A percentile compares a stretch with the other conserved stretches of the same genome.
These are phyloP conservation scores for Cladosporium velox DNA, from an alignment of 2,329 filamentous ascomycete species.

Conservation along the genomic window DNA sequence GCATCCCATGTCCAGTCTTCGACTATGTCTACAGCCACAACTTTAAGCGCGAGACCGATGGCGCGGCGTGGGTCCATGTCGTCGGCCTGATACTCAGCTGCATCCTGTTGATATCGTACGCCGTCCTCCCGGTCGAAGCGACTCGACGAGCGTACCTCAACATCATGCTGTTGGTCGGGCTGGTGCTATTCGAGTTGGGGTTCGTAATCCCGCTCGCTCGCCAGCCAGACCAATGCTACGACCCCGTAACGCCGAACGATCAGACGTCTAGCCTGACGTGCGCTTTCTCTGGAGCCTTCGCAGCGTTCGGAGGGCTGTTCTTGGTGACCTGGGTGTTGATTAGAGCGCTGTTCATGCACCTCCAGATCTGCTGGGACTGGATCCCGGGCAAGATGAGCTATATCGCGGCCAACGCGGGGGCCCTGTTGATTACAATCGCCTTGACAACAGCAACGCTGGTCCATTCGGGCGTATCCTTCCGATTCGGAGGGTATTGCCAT, in stretches of 20 bases:
- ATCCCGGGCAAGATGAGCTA: constrained; percentile 37
- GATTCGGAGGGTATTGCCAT: constrained; percentile 85
- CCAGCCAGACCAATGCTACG: constrained; percentile 73
- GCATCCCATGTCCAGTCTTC: constrained; percentile 79
- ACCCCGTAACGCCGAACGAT: constrained; percentile 81
- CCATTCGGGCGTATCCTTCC: constrained; percentile 41
- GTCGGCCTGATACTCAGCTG: constrained; percentile 67
- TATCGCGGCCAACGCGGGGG: constrained; percentile 35
- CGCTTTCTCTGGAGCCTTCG: constrained; percentile 74
- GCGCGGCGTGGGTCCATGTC: constrained; percentile 79
- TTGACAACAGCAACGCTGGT: constrained; percentile 48
- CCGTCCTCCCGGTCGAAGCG: constrained; percentile 73
- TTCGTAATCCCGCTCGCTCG: constrained; percentile 79
- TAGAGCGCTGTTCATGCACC: constrained; percentile 42
- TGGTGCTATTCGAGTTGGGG: constrained; percentile 75
- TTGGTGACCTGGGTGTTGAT: constrained; percentile 78
- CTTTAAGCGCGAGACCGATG: constrained; percentile 57
- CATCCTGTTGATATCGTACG: constrained; percentile 76
- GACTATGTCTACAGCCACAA: constrained; percentile 67
- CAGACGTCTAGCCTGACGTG: constrained; percentile 75
- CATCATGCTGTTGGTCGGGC: constrained; percentile 71
- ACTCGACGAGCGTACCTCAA: constrained; percentile 84
- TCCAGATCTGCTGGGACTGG: constrained; percentile 42
- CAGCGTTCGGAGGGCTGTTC: constrained; percentile 77
- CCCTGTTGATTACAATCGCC: constrained; percentile 35